These are phyloP conservation scores for Sodiomyces alkalinus DNA, from an alignment of 2,329 filamentous ascomycete species.

Conservation along the genomic window DNA sequence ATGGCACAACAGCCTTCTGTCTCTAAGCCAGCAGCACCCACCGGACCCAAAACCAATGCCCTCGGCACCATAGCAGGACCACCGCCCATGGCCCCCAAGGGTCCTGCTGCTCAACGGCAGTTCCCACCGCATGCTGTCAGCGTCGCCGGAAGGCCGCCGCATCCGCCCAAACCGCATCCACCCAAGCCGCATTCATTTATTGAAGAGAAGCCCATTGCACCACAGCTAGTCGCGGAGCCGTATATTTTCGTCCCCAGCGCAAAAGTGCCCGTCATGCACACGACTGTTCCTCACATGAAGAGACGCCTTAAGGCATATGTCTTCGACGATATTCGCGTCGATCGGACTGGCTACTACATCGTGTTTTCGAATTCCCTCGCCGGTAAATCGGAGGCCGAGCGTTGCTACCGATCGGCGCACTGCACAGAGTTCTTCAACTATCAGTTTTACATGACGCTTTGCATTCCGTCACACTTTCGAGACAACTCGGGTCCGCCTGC, in stretches of 20 bases:
- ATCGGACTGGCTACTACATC: slow-evolving; percentile 79
- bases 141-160: slow-evolving; percentile 1
- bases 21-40: slow-evolving; percentile 15
- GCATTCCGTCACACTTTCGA: slow-evolving; percentile 13
- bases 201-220: slow-evolving; percentile 50
- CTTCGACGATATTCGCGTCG: slow-evolving; percentile 69
- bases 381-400: slow-evolving; percentile 66
- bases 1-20: slow-evolving; percentile 18
- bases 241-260: slow-evolving; percentile 83
- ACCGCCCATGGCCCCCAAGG: slow-evolving; percentile 76
- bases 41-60: slow-evolving; percentile 18
- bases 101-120: slow-evolving; percentile 48
- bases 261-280: slow-evolving; percentile 72
- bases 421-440: slow-evolving; percentile 84
- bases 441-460: slow-evolving; percentile 76
- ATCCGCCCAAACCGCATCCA: not conserved
- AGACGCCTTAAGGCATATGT: slow-evolving; percentile 73
- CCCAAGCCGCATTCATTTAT: slow-evolving; percentile 37
- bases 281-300: slow-evolving; percentile 79
- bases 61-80: slow-evolving; percentile 39
- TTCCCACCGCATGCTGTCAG: slow-evolving; percentile 12
- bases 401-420: slow-evolving; percentile 66
- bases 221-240: slow-evolving; percentile 60
- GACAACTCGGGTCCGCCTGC: slow-evolving; percentile 9
- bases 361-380: slow-evolving; percentile 67